Evolutionary conservation across 805 yeast species (phyloP).

Genomic region (Peterozyma toletana): DNA sequence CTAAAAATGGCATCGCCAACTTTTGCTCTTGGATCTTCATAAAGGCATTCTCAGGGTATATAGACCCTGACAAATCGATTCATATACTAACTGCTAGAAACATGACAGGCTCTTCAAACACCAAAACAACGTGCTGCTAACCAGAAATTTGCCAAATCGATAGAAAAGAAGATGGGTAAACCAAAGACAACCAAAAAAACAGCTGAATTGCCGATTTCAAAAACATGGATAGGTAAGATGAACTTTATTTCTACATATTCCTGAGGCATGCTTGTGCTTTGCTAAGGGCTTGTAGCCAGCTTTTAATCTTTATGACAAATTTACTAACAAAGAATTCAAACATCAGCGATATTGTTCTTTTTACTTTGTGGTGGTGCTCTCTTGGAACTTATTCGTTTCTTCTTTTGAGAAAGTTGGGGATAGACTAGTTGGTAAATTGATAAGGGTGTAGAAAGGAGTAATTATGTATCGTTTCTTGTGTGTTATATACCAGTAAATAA

Average conservation of each 20-base stretch:
- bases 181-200: constrained; percentile 35
- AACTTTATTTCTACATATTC: background rate
- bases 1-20: too few species aligned
- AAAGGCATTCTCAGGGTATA: too few species aligned
- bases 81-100: too few species aligned
- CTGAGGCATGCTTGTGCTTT: background rate
- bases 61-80: too few species aligned
- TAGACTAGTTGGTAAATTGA: too few species aligned
- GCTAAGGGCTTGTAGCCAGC: too few species aligned
- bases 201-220: constrained; percentile 47
- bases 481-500: too few species aligned
- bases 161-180: constrained; percentile 71
- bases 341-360: constrained; percentile 34
- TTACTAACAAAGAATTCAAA: background rate
- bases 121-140: constrained; percentile 88
- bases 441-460: too few species aligned
- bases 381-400: constrained; percentile 54
- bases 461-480: too few species aligned
- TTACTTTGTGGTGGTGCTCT: constrained; percentile 79
- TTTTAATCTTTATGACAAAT: constrained; percentile 3
- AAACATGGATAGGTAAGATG: constrained; percentile 55
- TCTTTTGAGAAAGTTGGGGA: constrained; percentile 28
- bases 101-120: constrained; percentile 62
- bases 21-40: too few species aligned
- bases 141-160: constrained; percentile 67